Conservation (phyloP, 179 eudicot genomes). For the Nepenthes alata region DNA sequence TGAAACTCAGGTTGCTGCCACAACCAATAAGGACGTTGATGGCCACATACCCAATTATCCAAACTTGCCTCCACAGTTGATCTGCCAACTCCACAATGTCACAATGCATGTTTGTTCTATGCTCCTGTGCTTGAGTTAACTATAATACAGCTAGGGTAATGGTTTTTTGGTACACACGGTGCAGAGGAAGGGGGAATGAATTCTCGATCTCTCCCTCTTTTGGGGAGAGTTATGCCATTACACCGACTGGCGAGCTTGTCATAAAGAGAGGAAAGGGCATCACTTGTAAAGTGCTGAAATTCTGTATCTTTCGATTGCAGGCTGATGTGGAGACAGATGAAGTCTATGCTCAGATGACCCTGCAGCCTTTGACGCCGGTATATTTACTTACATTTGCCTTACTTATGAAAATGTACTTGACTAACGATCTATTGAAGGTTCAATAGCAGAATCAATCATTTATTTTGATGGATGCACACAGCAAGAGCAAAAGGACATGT, state of each 20-base stretch:
- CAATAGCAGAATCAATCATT: neutral
- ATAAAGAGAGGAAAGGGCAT: too few species aligned
- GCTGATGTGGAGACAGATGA: conserved; percentile 95
- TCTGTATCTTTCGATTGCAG: conserved; percentile 33
- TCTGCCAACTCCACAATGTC: conserved; percentile 96
- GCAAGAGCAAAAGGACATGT: conserved; percentile 91
- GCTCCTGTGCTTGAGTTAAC: conserved; percentile 11
- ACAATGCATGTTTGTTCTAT: conserved; percentile 77
- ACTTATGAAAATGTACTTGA: neutral
- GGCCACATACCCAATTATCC: conserved; percentile 92
- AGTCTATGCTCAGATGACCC: conserved; percentile 92
- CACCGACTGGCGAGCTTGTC: too few species aligned
- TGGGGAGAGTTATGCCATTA: too few species aligned
- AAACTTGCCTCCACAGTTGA: conserved; percentile 75
- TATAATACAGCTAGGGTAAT: neutral
- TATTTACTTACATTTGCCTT: too few species aligned
- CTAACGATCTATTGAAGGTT: neutral
- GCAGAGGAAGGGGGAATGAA: neutral
- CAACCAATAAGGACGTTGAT: conserved; percentile 82
- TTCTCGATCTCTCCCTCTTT: too few species aligned
- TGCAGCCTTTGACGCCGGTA: conserved; percentile 91
- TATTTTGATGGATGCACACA: conserved; percentile 14
- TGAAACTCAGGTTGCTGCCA: conserved; percentile 66
- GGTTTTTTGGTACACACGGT: too few species aligned
- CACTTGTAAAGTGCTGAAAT: neutral